Base-by-base conservation (phyloP, 140 eudicot genomes). In the Bidens hawaiensis region DNA sequence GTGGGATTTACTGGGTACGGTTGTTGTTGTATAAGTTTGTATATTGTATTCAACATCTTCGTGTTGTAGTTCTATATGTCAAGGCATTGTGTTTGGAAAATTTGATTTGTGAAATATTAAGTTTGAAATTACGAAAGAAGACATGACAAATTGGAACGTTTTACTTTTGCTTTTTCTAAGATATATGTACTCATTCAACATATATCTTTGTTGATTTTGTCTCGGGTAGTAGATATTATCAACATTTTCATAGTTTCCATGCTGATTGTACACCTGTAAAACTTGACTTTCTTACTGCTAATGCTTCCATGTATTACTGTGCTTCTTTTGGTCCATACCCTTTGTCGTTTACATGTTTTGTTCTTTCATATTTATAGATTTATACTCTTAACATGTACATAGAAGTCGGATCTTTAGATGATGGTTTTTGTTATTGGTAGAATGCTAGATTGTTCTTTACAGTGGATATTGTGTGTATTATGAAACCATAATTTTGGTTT, bases 401-500 rank as follows among this genome's bases (percentile, higher is more conserved):
- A 4, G 45, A 65, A 53, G 50, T 52, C 21, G 8, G 26, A 66
- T 34, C 34, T 65, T 15, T 52, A 51, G 62, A 34, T 51, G 26
- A 19, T 16, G 3, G 15, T 23, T 6, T 15, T 18, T 6, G 14
- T 34, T 65, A 48, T 21, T n/a, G n/a, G n/a, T n/a, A n/a, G n/a
- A n/a, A n/a, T n/a, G n/a, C n/a, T n/a, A n/a, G n/a, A n/a, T n/a
- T n/a, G n/a, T n/a, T n/a, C n/a, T n/a, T n/a, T n/a, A n/a, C n/a
- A n/a, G n/a, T n/a, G n/a, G n/a, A n/a, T n/a, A n/a, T n/a, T n/a
- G n/a, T n/a, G n/a, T n/a, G n/a, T n/a, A n/a, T n/a, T n/a, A n/a
- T n/a, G n/a, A n/a, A n/a, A n/a, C n/a, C n/a, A n/a, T n/a, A n/a
- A n/a, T n/a, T n/a, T n/a, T n/a, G n/a, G n/a, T n/a, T 52, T 52